phyloP scores from a whole-genome alignment of 148 eudicot genomes.

The Amaranthus palmeri region DNA sequence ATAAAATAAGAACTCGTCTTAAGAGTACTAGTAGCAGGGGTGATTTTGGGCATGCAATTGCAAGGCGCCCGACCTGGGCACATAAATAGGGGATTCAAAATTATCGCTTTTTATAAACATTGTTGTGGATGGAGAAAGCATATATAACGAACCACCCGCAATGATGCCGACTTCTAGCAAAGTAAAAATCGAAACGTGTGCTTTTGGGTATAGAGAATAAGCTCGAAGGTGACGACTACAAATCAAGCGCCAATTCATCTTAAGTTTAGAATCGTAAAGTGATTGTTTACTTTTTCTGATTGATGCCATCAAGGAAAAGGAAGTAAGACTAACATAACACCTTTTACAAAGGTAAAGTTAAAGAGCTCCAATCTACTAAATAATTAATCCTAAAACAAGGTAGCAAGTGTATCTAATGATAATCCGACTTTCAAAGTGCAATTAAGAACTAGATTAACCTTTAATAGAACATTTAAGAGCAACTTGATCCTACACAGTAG shows the following conservation, averaged over 20 bases:
- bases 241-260: neutral
- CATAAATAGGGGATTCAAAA: no score
- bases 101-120: no score
- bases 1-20: conserved; percentile 1
- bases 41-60: no score
- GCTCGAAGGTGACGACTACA: neutral
- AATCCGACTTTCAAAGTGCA: neutral
- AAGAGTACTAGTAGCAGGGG: neutral
- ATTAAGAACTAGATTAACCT: neutral
- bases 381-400: neutral
- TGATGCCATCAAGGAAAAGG: conserved; percentile 1
- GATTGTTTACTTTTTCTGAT: conserved; percentile 2
- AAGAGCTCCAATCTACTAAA: neutral
- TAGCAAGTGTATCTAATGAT: neutral
- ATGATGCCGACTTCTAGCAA: neutral
- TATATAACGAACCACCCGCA: no score
- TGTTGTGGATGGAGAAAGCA: no score
- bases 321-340: conserved; percentile 6
- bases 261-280: neutral
- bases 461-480: neutral
- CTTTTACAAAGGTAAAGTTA: conserved; percentile 7
- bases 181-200: no score
- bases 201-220: no score
- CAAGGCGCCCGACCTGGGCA: no score
- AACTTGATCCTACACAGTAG: neutral